phyloP scores from a whole-genome alignment of 768 basidiomycete genomes.

The Peribolospora kevripleyi region DNA sequence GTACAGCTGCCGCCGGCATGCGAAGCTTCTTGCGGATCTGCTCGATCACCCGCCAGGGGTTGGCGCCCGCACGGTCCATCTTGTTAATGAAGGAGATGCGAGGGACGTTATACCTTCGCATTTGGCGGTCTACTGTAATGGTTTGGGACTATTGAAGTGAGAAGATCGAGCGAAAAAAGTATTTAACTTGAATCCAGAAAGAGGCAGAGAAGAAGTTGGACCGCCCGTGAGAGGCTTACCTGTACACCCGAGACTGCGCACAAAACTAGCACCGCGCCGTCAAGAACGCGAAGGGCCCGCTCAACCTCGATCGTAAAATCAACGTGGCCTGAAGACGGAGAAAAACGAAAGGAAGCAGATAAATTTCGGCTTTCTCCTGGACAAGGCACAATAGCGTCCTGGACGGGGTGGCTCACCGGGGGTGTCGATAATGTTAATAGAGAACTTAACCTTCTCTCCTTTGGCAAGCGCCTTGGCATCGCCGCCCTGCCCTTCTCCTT shows the following conservation, averaged over 20 bases:
- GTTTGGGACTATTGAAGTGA: conserved; percentile 53
- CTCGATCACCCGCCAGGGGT: conserved; percentile 80
- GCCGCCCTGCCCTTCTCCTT: conserved; percentile 3
- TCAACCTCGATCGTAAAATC: conserved; percentile 99
- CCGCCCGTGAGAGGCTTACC: conserved; percentile 23
- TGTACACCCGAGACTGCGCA: conserved; percentile 96
- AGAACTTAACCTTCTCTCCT: conserved; percentile 49
- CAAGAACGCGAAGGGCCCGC: conserved; percentile 78
- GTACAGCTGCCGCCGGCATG: conserved; percentile 80
- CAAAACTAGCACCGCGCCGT: conserved; percentile 84
- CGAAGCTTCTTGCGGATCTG: conserved; percentile 80
- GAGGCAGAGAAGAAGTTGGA: not conserved
- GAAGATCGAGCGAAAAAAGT: not conserved
- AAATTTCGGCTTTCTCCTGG: not conserved
- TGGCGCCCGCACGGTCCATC: conserved; percentile 95
- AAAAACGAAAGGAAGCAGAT: not conserved
- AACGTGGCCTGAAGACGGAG: conserved; percentile 50
- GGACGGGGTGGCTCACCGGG: conserved; percentile 34
- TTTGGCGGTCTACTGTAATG: conserved; percentile 94
- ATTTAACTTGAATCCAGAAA: not conserved
- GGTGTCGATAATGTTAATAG: conserved; percentile 95
- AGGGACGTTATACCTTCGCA: conserved; percentile 89
- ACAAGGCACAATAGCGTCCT: not conserved
- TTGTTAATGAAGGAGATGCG: conserved; percentile 93
- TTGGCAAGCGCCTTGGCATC: conserved; percentile 5